These are phyloP conservation scores for Colletotrichum eremochloae DNA, from an alignment of 2,329 filamentous ascomycete genomes.

Conservation along the genomic window DNA sequence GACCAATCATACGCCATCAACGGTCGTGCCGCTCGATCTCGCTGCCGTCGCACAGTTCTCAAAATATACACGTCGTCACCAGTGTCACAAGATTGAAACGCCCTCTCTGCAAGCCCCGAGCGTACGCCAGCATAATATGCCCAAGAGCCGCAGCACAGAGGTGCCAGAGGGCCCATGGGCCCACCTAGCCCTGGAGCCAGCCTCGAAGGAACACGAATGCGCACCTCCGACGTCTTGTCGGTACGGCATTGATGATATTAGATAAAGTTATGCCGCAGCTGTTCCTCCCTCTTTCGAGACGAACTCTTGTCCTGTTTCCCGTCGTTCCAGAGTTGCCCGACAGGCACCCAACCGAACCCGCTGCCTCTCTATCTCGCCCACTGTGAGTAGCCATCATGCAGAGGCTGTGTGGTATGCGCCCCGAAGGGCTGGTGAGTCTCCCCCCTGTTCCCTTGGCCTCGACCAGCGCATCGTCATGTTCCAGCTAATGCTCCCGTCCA, in stretches of 20 bases:
- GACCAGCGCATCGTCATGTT: not conserved
- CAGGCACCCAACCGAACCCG: constrained; percentile 17
- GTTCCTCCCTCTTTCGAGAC: constrained; percentile 22
- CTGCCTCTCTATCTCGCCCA: constrained; percentile 17
- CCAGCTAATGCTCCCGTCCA: constrained; percentile 15
- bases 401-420: constrained; percentile 40
- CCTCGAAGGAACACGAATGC: constrained; percentile 13
- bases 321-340: constrained; percentile 29
- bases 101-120: constrained; percentile 41
- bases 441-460: not conserved
- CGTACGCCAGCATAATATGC: constrained; percentile 26
- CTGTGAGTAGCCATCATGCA: constrained; percentile 38
- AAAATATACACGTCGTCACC: constrained; percentile 39
- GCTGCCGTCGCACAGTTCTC: constrained; percentile 34
- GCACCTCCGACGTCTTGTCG: constrained; percentile 32
- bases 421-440: constrained; percentile 39
- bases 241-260: constrained; percentile 39
- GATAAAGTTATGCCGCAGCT: constrained; percentile 39
- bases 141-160: constrained; percentile 34
- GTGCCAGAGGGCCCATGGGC: constrained; percentile 22
- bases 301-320: constrained; percentile 37
- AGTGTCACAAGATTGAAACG: constrained; percentile 42
- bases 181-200: not conserved
- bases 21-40: constrained; percentile 33
- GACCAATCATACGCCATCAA: constrained; percentile 25